Conservation (phyloP, 805 yeast genomes). For the Candida argentea region DNA sequence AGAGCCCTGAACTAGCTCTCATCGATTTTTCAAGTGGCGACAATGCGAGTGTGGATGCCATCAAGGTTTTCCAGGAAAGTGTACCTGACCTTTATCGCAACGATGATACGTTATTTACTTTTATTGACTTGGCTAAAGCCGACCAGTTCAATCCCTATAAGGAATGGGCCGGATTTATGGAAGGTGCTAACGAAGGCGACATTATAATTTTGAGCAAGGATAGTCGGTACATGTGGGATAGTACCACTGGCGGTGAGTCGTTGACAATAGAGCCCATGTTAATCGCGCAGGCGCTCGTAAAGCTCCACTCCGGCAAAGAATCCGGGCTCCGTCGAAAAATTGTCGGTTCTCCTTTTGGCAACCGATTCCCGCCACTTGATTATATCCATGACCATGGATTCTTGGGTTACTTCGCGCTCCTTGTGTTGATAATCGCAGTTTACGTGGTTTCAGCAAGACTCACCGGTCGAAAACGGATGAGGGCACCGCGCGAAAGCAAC, state of each 20-base stretch:
- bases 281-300: too few relatives aligned
- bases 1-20: constrained; percentile 32
- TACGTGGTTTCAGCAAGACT: background rate
- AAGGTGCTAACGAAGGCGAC: constrained; percentile 41
- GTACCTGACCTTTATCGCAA: constrained; percentile 39
- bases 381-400: constrained; percentile 33
- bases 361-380: constrained; percentile 31
- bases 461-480: background rate
- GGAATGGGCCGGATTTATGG: constrained; percentile 30
- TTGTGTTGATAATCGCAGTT: constrained; percentile 1
- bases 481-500: constrained; percentile 5
- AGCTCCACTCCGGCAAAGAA: too few relatives aligned
- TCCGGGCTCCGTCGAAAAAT: constrained; percentile 22
- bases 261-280: constrained; percentile 27
- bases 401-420: constrained; percentile 26
- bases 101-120: constrained; percentile 35
- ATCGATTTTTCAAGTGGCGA: too few relatives aligned
- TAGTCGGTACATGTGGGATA: constrained; percentile 22
- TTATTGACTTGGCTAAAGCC: constrained; percentile 37
- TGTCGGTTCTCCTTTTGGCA: constrained; percentile 35
- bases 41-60: constrained; percentile 16
- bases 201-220: constrained; percentile 41
- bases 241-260: constrained; percentile 24
- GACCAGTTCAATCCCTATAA: constrained; percentile 14
- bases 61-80: constrained; percentile 37